Evolutionary conservation across 1,284 basidiomycete genomes (phyloP), one percentile per base, ranked within the genome.

Genomic region (Fomitiporia mediterranea): DNA sequence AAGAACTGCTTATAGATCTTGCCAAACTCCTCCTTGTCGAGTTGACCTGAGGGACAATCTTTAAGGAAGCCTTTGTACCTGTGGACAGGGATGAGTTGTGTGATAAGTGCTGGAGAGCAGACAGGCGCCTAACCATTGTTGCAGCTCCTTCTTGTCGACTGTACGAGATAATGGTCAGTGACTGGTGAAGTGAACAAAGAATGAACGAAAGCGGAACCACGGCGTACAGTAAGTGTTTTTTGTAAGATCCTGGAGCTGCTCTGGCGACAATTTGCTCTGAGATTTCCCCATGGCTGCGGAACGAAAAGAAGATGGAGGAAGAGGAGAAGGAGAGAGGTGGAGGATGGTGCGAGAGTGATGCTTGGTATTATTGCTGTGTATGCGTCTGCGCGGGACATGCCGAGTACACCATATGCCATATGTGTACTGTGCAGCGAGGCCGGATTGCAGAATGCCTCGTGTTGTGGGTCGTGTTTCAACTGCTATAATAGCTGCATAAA

Each of bases 1-100:
- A 98, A 98, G 88, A 99, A 97, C 70, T 99, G 96, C 70, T 96
- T 94, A 83, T 99, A 99, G 80, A 99, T 99, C 71, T 91, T 89
- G 68, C 89, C 83, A 73, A 99, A 99, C 72, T 97, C 96, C 55
- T 84, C 79, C 80, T 94, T 97, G 81, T 98, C 92, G 64, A 99
- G 84, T 66, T 94, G 90, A 43, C 97, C 97, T 3, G 93, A 91
- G 0, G 97, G 97, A 71, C 97, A 99, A 74, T 99, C 97, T 74
- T 96, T 98, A 68, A 96, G 84, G 76, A 98, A 99, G 48, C 96
- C 96, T 74, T 98, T 98, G 81, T 98, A 97, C 93, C 91, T 94
- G 69, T 48, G 55, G 32, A 56, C 50, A 54, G 58, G 50, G 48
- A 42, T 40, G 38, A 47, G 60, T 2, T 11, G 53, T 46, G n/a